Percentiles rank a stretch among this genome's conserved stretches.
Conservation (phyloP, 1,284 basidiomycete genomes). For the Tilletia walkeri region DNA sequence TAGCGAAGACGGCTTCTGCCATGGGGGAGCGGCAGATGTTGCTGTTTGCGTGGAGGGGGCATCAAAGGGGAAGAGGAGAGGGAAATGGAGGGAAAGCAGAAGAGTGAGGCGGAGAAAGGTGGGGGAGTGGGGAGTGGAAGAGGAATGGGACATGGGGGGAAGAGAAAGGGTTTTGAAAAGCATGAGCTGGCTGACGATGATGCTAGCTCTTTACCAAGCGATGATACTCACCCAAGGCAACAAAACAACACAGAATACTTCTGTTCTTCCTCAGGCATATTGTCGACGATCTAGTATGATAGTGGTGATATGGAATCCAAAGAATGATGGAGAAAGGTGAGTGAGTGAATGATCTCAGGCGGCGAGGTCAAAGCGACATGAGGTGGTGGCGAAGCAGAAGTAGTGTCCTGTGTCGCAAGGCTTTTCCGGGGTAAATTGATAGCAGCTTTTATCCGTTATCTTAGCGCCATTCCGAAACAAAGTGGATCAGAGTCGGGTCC, state of each 20-base stretch:
- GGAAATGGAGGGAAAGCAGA: not conserved
- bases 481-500: too few relatives aligned
- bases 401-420: not conserved
- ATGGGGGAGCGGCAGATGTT: slow-evolving; percentile 28
- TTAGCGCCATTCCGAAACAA: too few relatives aligned
- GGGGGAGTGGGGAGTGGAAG: not conserved
- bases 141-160: too few relatives aligned
- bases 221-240: slow-evolving; percentile 2
- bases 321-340: too few relatives aligned
- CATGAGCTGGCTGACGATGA: too few relatives aligned
- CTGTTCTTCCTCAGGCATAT: not conserved
- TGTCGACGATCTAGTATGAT: not conserved
- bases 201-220: too few relatives aligned
- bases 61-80: not conserved
- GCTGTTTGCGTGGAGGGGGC: not conserved
- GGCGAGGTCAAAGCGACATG: too few relatives aligned
- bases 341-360: too few relatives aligned
- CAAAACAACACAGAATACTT: slow-evolving; percentile 3
- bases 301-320: too few relatives aligned
- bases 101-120: not conserved
- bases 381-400: too few relatives aligned
- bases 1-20: slow-evolving; percentile 44
- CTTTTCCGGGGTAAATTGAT: not conserved
- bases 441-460: not conserved
- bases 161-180: too few relatives aligned